Evolutionary conservation across 2,329 filamentous ascomycete species (phyloP).

Genomic region (Neonectria sp.): DNA sequence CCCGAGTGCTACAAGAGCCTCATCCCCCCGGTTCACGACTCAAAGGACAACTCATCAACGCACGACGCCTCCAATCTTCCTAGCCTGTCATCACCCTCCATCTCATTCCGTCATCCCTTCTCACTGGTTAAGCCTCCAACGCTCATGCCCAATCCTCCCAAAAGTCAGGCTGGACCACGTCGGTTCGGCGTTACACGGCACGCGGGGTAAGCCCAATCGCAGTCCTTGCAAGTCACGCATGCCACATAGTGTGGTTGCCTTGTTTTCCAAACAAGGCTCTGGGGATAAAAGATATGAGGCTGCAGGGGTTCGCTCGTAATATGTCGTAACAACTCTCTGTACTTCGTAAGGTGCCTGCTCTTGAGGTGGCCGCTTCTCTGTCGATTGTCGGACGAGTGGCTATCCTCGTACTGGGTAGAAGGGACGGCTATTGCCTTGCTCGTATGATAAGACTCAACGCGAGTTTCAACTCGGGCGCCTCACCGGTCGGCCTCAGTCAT

Average conservation of each 20-base stretch:
- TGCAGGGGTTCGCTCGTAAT: conserved; percentile 6
- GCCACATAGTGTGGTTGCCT: conserved; percentile 36
- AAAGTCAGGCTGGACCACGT: conserved; percentile 43
- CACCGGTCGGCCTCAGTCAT: conserved; percentile 24
- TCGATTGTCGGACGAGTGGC: conserved; percentile 38
- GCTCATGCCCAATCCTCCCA: conserved; percentile 37
- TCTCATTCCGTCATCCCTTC: conserved; percentile 27
- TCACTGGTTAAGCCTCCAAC: conserved; percentile 30
- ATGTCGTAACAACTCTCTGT: conserved; percentile 10
- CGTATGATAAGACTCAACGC: conserved; percentile 27
- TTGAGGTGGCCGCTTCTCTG: conserved; percentile 29
- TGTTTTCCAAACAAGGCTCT: conserved; percentile 15
- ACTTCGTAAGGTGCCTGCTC: conserved; percentile 2
- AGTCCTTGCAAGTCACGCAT: conserved; percentile 22
- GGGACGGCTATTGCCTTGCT: conserved; percentile 12
- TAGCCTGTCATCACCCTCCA: conserved; percentile 33
- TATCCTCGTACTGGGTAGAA: conserved; percentile 23
- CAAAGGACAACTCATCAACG: conserved; percentile 48
- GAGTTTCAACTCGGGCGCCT: conserved; percentile 11
- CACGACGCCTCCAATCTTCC: conserved; percentile 37
- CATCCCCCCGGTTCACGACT: conserved; percentile 36
- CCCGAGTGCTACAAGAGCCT: conserved; percentile 44
- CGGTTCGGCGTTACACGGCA: conserved; percentile 36
- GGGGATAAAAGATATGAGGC: conserved; percentile 18
- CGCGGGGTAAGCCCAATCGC: conserved; percentile 48